Percentiles rank a stretch among this genome's conserved stretches.
Evolutionary conservation across 495 filamentous ascomycete genomes (phyloP).

Genomic region (Barbatosphaeria neglecta): DNA sequence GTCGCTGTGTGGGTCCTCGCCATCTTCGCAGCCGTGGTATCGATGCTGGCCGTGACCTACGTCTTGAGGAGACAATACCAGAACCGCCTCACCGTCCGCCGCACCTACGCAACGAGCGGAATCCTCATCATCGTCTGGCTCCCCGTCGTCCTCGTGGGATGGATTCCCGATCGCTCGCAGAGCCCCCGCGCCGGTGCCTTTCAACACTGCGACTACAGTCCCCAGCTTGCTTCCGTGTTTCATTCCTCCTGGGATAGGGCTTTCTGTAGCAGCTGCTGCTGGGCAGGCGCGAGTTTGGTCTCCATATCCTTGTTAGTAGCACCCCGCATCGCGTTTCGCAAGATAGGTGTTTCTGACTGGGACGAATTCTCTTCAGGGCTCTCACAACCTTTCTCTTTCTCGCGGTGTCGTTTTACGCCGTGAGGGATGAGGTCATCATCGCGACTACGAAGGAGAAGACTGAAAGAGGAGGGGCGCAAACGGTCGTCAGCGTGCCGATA

Average conservation of each 20-base stretch:
- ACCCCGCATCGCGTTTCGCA: too few relatives aligned
- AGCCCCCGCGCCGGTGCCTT: not conserved
- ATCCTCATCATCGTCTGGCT: not conserved
- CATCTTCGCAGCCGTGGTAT: not conserved
- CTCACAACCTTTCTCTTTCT: not conserved
- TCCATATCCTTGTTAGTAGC: too few relatives aligned
- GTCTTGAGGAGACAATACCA: not conserved
- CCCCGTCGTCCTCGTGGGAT: not conserved
- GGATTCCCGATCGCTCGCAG: not conserved
- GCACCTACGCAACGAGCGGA: not conserved
- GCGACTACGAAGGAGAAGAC: not conserved
- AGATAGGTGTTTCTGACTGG: too few relatives aligned
- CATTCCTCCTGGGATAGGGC: too few relatives aligned
- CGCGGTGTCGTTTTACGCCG: not conserved
- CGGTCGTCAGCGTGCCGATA: not conserved
- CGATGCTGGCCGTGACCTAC: not conserved
- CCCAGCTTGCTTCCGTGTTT: too few relatives aligned
- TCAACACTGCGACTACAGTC: not conserved
- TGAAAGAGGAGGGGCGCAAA: not conserved
- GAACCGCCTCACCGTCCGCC: not conserved
- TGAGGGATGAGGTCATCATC: not conserved
- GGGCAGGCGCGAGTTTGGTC: too few relatives aligned
- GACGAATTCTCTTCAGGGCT: not conserved
- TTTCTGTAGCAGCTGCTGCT: too few relatives aligned
- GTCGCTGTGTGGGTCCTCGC: not conserved